Conservation (phyloP, 2,329 filamentous ascomycete species). For the Xylaria sp. region DNA sequence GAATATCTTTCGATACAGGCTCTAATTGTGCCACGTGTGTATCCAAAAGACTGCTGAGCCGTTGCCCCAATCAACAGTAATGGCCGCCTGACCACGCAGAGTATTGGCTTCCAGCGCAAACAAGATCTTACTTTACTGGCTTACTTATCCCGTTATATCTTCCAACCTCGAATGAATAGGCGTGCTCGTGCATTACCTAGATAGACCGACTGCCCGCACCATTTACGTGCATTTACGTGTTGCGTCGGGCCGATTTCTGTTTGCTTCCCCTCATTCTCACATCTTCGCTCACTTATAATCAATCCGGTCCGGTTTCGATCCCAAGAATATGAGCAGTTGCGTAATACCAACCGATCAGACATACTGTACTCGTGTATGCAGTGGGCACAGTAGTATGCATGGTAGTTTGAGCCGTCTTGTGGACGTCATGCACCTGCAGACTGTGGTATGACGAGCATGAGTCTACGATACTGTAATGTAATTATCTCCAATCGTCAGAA, state of each 20-base stretch:
- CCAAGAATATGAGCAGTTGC: background rate
- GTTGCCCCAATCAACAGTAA: background rate
- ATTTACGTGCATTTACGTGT: background rate
- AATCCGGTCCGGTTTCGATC: background rate
- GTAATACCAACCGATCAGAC: background rate
- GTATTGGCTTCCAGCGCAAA: background rate
- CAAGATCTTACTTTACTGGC: background rate
- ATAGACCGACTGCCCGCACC: background rate
- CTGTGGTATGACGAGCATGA: conserved; percentile 4
- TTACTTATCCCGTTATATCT: background rate
- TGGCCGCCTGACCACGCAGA: background rate
- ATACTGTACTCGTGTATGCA: conserved; percentile 12
- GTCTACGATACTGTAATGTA: conserved; percentile 10
- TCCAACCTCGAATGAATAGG: background rate
- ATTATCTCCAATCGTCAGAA: background rate
- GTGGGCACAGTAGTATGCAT: conserved; percentile 2
- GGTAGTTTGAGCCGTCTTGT: background rate
- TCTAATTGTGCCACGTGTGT: background rate
- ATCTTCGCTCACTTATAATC: background rate
- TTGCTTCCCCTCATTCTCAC: conserved; percentile 1
- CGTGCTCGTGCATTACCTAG: conserved; percentile 3
- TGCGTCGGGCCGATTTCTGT: conserved; percentile 9
- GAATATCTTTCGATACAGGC: background rate
- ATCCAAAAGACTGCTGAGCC: background rate
- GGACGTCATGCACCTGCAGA: conserved; percentile 7